Evolutionary conservation across 306 rosid species (phyloP).

Genomic region (Cicer cuneatum): DNA sequence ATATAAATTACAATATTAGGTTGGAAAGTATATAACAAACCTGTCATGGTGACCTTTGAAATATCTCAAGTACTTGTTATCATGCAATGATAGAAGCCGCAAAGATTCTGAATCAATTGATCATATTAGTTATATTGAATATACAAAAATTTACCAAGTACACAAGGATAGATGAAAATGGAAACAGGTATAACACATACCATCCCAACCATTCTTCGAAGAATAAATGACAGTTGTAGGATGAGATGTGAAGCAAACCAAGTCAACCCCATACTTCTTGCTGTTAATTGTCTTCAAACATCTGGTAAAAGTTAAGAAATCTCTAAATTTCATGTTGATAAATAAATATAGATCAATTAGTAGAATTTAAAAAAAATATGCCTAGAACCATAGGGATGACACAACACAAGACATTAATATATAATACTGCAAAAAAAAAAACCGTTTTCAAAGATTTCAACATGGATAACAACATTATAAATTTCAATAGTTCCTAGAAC

Average conservation of each 20-base stretch:
- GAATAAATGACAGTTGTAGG: slow-evolving; percentile 97
- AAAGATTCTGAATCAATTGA: slow-evolving; percentile 68
- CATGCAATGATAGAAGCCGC: slow-evolving; percentile 90
- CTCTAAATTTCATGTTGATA: slow-evolving; percentile 16
- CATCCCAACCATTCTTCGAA: slow-evolving; percentile 99
- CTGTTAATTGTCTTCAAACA: slow-evolving; percentile 98
- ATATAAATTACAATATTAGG: not conserved
- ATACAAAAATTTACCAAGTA: not conserved
- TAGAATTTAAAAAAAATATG: not conserved
- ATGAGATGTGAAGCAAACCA: slow-evolving; percentile 95
- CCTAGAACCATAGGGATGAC: slow-evolving; percentile 5
- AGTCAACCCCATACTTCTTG: slow-evolving; percentile 95
- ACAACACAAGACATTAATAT: not conserved
- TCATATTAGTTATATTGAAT: slow-evolving; percentile 34
- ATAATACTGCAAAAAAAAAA: not conserved
- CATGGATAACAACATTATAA: not conserved
- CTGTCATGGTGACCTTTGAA: slow-evolving; percentile 98
- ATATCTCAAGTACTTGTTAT: slow-evolving; percentile 93
- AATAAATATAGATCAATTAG: slow-evolving; percentile 21
- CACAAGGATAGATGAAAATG: slow-evolving; percentile 15
- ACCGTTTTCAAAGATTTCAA: not conserved
- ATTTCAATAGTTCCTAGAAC: not conserved
- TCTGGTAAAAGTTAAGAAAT: slow-evolving; percentile 54
- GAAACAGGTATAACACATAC: slow-evolving; percentile 50
- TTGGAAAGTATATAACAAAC: slow-evolving; percentile 50